Evolutionary conservation across 2,329 filamentous ascomycete genomes (phyloP).

Genomic region (Ceratocystis cacaofunesta): DNA sequence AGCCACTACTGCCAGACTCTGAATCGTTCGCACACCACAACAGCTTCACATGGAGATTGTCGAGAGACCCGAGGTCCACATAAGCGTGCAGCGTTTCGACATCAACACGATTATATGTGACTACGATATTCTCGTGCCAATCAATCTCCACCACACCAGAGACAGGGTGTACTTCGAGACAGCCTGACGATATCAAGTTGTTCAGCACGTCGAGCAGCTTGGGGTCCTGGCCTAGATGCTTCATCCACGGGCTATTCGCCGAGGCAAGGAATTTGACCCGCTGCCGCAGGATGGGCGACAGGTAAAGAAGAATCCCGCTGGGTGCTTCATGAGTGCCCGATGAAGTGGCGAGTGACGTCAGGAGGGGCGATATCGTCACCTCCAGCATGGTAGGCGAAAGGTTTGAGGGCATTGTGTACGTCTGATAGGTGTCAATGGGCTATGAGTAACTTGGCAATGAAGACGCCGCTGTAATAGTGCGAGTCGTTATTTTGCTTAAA

Average conservation of each 20-base stretch:
- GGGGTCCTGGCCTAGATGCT: slow-evolving; percentile 52
- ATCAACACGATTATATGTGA: slow-evolving; percentile 54
- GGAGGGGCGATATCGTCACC: slow-evolving; percentile 38
- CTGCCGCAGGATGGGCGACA: slow-evolving; percentile 52
- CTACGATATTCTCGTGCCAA: slow-evolving; percentile 41
- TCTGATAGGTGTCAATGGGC: not conserved
- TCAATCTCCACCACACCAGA: slow-evolving; percentile 68
- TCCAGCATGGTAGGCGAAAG: slow-evolving; percentile 28
- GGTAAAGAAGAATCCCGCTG: slow-evolving; percentile 40
- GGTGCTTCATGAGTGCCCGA: slow-evolving; percentile 43
- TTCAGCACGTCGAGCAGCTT: slow-evolving; percentile 55
- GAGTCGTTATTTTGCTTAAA: not conserved
- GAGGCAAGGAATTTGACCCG: slow-evolving; percentile 50
- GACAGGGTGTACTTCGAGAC: slow-evolving; percentile 64
- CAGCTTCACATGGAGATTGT: slow-evolving; percentile 38
- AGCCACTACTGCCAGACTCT: slow-evolving; percentile 46
- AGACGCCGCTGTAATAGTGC: not conserved
- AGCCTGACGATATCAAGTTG: slow-evolving; percentile 39
- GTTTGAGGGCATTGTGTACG: slow-evolving; percentile 15
- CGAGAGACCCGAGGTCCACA: slow-evolving; percentile 33
- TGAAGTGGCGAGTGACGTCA: slow-evolving; percentile 45
- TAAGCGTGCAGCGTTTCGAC: slow-evolving; percentile 59
- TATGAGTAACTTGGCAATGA: too few species aligned
- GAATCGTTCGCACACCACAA: slow-evolving; percentile 55
- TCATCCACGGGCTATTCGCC: slow-evolving; percentile 8